A percentile compares a stretch with the other conserved stretches of the same genome.
phyloP scores from a whole-genome alignment of 2,329 filamentous ascomycete species.

The Hypoxylon rubiginosum region DNA sequence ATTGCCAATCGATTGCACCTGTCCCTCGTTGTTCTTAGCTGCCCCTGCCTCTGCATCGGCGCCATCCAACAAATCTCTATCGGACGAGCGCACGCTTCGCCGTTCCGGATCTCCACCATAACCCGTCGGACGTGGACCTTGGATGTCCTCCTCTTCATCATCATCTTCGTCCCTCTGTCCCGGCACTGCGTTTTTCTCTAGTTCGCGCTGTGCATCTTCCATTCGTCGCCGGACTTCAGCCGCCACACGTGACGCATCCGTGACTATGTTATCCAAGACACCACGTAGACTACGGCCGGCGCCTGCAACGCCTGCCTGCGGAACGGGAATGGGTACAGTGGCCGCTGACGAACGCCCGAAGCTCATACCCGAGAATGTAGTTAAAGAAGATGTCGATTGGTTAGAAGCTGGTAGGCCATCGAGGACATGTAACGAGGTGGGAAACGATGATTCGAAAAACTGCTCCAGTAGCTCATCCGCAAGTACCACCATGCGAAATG shows the following conservation, averaged over 20 bases:
- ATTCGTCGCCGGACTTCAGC: conserved; percentile 91
- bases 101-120: conserved; percentile 71
- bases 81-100: conserved; percentile 74
- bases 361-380: conserved; percentile 81
- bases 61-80: conserved; percentile 79
- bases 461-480: conserved; percentile 96
- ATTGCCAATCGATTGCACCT: conserved; percentile 47
- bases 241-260: conserved; percentile 95
- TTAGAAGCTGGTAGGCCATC: conserved; percentile 66
- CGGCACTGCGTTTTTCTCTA: conserved; percentile 84
- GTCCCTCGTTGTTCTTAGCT: conserved; percentile 51
- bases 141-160: conserved; percentile 74
- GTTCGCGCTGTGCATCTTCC: conserved; percentile 93
- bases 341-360: conserved; percentile 62
- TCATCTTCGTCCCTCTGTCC: conserved; percentile 75
- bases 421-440: conserved; percentile 89
- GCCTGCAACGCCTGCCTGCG: conserved; percentile 58
- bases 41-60: conserved; percentile 78
- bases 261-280: conserved; percentile 97
- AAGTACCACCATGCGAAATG: conserved; percentile 98
- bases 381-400: conserved; percentile 77
- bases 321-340: conserved; percentile 54
- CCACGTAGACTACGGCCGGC: conserved; percentile 84
- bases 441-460: conserved; percentile 97
- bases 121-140: conserved; percentile 51